A percentile compares a stretch with the other conserved stretches of the same genome.
Evolutionary conservation across 306 rosid species (phyloP).

Genomic region (Begonia fuchsioides): DNA sequence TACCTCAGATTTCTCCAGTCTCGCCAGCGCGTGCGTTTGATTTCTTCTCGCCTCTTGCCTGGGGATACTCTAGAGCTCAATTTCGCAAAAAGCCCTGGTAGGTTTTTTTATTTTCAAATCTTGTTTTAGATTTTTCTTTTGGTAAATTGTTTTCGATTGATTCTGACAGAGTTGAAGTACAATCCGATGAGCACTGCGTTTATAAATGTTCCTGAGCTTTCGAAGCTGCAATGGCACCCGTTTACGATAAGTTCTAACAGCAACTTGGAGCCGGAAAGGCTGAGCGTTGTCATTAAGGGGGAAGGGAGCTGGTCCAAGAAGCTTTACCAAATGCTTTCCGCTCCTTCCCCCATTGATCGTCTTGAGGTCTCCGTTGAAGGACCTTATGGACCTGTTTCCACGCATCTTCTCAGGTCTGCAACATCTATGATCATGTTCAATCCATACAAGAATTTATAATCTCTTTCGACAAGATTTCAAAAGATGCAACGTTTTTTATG

Average conservation of each 20-base stretch:
- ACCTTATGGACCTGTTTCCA: constrained; percentile 53
- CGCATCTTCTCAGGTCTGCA: constrained; percentile 36
- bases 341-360: constrained; percentile 28
- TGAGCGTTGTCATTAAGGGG: constrained; percentile 51
- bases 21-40: constrained; percentile 18
- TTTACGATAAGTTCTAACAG: constrained; percentile 57
- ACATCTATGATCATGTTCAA: no score
- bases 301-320: constrained; percentile 61
- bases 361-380: constrained; percentile 51
- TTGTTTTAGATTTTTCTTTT: not conserved
- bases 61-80: constrained; percentile 55
- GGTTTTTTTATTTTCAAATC: not conserved
- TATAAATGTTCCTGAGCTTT: constrained; percentile 55
- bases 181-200: constrained; percentile 58
- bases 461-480: not conserved
- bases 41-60: constrained; percentile 48
- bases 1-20: constrained; percentile 57
- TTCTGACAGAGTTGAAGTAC: constrained; percentile 37
- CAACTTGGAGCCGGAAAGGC: constrained; percentile 41
- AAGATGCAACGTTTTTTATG: no score
- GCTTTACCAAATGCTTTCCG: constrained; percentile 44
- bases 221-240: constrained; percentile 94
- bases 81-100: constrained; percentile 55
- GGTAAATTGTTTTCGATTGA: not conserved
- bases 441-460: no score